Evolutionary conservation across 257 asterid genomes (phyloP).

Genomic region (Primulina huaijiensis): DNA sequence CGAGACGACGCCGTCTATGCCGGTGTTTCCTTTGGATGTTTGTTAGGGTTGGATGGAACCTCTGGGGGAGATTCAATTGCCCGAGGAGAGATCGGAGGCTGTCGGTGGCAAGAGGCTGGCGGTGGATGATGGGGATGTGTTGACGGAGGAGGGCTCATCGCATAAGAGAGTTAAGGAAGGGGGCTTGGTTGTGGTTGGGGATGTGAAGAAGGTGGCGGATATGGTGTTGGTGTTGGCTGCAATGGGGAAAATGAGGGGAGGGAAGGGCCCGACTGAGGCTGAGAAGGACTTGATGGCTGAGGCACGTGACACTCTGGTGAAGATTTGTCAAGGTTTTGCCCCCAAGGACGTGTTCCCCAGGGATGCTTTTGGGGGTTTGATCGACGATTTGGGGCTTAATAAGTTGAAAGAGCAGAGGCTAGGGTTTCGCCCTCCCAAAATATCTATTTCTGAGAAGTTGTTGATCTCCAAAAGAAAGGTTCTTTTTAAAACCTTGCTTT

Average conservation of each 20-base stretch:
- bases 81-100: conserved; percentile 43
- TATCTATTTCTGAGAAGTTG: conserved; percentile 78
- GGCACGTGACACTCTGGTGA: conserved; percentile 63
- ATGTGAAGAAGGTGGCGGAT: conserved; percentile 75
- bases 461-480: conserved; percentile 76
- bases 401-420: conserved; percentile 64
- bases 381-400: conserved; percentile 89
- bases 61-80: conserved; percentile 26
- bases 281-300: conserved; percentile 77
- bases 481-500: conserved; percentile 6
- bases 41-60: conserved; percentile 46
- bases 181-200: conserved; percentile 28
- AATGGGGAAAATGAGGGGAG: conserved; percentile 94
- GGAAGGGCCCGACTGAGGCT: conserved; percentile 61
- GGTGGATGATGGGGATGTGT: conserved; percentile 39
- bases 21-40: conserved; percentile 13
- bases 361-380: conserved; percentile 71
- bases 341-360: conserved; percentile 92
- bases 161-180: conserved; percentile 37
- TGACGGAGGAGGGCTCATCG: conserved; percentile 29
- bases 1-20: conserved; percentile 19
- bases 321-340: conserved; percentile 70
- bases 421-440: conserved; percentile 70
- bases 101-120: conserved; percentile 53
- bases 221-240: conserved; percentile 85